phyloP scores from a whole-genome alignment of 73 alveolate genomes.

The Uronychia setigera region DNA sequence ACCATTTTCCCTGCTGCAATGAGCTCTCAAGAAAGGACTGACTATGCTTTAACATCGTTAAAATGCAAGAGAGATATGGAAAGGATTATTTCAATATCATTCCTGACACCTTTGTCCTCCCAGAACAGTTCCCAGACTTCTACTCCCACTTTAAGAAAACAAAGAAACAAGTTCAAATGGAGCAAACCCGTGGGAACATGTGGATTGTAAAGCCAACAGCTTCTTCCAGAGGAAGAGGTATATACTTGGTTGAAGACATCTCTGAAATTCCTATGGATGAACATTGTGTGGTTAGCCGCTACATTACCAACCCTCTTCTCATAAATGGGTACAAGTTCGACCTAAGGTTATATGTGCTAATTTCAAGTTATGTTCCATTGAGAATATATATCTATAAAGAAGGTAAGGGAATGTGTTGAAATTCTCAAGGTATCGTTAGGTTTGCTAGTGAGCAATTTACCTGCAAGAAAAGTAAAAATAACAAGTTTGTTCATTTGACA shows the following conservation, averaged over 20 bases:
- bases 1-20: slow-evolving; percentile 87
- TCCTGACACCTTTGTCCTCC: slow-evolving; percentile 88
- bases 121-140: slow-evolving; percentile 79
- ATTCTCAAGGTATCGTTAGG: slow-evolving; percentile 73
- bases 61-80: slow-evolving; percentile 76
- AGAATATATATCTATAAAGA: slow-evolving; percentile 82
- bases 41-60: slow-evolving; percentile 68
- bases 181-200: slow-evolving; percentile 54
- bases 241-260: slow-evolving; percentile 75
- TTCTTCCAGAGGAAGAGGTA: slow-evolving; percentile 86
- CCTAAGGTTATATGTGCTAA: slow-evolving; percentile 86
- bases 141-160: slow-evolving; percentile 56
- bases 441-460: slow-evolving; percentile 85
- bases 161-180: slow-evolving; percentile 24
- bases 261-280: slow-evolving; percentile 79
- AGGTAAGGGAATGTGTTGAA: background rate
- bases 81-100: slow-evolving; percentile 67
- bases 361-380: slow-evolving; percentile 86
- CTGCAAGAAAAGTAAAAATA: slow-evolving; percentile 65
- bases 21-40: slow-evolving; percentile 90
- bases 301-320: slow-evolving; percentile 83
- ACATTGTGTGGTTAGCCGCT: slow-evolving; percentile 76
- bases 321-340: slow-evolving; percentile 88
- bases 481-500: slow-evolving; percentile 79
- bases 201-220: slow-evolving; percentile 91